Evolutionary conservation across 169 alveolate species (phyloP), one percentile per base, ranked within the genome.

Genomic region (Cryptosporidium ubiquitum): DNA sequence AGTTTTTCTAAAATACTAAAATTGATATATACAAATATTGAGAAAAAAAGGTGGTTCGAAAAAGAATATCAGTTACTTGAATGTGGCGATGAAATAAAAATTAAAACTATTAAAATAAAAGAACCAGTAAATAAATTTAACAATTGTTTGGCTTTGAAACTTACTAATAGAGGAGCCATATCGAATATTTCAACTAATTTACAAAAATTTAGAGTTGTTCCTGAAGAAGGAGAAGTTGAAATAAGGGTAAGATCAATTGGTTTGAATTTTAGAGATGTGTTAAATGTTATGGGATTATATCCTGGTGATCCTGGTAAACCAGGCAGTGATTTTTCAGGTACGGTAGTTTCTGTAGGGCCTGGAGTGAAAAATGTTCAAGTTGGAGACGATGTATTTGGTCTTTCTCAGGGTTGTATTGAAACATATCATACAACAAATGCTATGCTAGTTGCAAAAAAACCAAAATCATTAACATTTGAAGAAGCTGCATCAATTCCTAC

Each of bases 241-340:
- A 66, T 92, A 55, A 75, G 94, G 16, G 84, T 92, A 37, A 79
- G 93, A 12, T 75, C 94, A 16, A 86, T 92, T 70, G 94, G 94
- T 16, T 84, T 92, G 84, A 92, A 92, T 75, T 92, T 92, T 70
- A 69, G 94, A 51, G 94, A 92, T 44, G 91, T 92, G 20, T 84
- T 92, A 26, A 92, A 92, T 70, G 91, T 84, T 47, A 91, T 91
- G 92, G 94, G 94, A 9, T 69, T 91, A 23, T 91, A 91, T 57
- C 94, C 94, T 16, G 94, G 94, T 5, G 92, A 91, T 29, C 91
- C 92, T 51, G 84, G 84, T 6, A 47, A 23, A 69, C 94, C 94
- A 12, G 94, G 94, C 3, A 84, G 91, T 57, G 94, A 91, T 66
- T 91, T 85, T 85, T 84, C 89, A 3, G 94, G 92, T 55, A 91